Base-by-base conservation (phyloP, 2,329 filamentous ascomycete species). In the Fusarium xylarioides region DNA sequence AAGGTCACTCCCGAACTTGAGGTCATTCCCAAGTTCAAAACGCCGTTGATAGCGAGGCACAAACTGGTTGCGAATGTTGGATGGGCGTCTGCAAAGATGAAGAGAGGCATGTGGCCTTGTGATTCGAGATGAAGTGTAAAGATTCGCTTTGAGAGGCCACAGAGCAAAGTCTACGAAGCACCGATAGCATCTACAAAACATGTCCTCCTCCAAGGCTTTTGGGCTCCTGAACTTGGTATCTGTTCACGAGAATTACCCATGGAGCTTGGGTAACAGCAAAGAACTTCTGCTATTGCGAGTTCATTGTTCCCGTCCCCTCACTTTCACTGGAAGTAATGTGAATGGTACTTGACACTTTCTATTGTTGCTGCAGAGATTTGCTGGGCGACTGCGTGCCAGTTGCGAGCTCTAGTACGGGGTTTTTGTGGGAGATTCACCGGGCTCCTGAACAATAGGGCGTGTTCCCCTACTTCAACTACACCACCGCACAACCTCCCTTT, bases 41-140 rank as follows among this genome's bases (percentile, higher is more conserved):
- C 1, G 15, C 15, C 15, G 7, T 18, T 14, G 3, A 7, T 10
- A 10, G 7, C 7, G 23, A 54, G 11, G 15, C 19, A 18, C 1
- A 7, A 30, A 40, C 14, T 28, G 23, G 8, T 18, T 54, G 11
- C 5, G 8, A 7, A 4, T 0, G 5, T 16, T 2, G 7, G 7
- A 10, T 2, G 7, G 35, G 14, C 6, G n/a, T 35, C 32, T 35
- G 16, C 3, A 19, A 35, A 15, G n/a, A 11, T 11, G 6, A 2
- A 26, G 18, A 21, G 49, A 35, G 11, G 28, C 11, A 7, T 23
- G 28, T 18, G 7, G 15, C 4, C 15, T 32, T n/a, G 21, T 18
- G 28, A n/a, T 49, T 32, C 11, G 46, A 49, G 15, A n/a, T 18
- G 4, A 32, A 32, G 21, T 4, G 5, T 16, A 14, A 4, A 3